phyloP scores from a whole-genome alignment of 768 basidiomycete genomes.

The Mycena crocata region DNA sequence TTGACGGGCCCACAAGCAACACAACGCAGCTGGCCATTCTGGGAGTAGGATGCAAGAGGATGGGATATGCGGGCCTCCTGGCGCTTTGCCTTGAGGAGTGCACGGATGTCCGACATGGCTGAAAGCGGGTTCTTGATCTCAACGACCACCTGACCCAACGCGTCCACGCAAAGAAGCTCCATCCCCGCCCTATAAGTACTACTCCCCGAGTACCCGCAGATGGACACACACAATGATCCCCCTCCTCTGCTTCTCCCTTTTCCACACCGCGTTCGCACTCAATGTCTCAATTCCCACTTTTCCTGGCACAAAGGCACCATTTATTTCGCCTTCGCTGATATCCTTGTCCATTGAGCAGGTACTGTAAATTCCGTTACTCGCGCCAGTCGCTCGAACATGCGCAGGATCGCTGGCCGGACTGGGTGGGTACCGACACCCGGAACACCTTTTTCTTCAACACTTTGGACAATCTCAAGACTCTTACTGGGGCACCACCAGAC shows the following conservation, averaged over 20 bases:
- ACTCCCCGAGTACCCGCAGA: neutral
- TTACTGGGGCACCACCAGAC: slow-evolving; percentile 66
- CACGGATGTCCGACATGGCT: slow-evolving; percentile 89
- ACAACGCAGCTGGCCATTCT: slow-evolving; percentile 77
- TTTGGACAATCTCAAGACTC: slow-evolving; percentile 63
- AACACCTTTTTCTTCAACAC: slow-evolving; percentile 68
- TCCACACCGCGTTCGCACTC: slow-evolving; percentile 18
- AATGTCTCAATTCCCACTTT: slow-evolving; percentile 53
- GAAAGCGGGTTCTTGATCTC: no score
- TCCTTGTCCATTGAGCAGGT: slow-evolving; percentile 71
- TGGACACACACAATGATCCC: slow-evolving; percentile 13
- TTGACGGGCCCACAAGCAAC: slow-evolving; percentile 76
- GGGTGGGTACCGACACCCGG: slow-evolving; percentile 59
- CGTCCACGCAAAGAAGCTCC: neutral
- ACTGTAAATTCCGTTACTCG: no score
- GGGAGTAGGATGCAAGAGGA: slow-evolving; percentile 76
- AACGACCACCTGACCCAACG: neutral
- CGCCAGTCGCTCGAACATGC: neutral
- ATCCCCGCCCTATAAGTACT: slow-evolving; percentile 12
- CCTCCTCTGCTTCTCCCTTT: slow-evolving; percentile 1
- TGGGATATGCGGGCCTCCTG: slow-evolving; percentile 80
- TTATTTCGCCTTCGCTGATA: slow-evolving; percentile 59
- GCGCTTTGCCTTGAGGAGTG: slow-evolving; percentile 86
- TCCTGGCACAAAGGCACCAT: slow-evolving; percentile 48
- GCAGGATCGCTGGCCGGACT: slow-evolving; percentile 77